Percentiles rank a stretch among this genome's conserved stretches.
Evolutionary conservation across 2,329 filamentous ascomycete genomes (phyloP).

Genomic region (Diplocarpon rosae): DNA sequence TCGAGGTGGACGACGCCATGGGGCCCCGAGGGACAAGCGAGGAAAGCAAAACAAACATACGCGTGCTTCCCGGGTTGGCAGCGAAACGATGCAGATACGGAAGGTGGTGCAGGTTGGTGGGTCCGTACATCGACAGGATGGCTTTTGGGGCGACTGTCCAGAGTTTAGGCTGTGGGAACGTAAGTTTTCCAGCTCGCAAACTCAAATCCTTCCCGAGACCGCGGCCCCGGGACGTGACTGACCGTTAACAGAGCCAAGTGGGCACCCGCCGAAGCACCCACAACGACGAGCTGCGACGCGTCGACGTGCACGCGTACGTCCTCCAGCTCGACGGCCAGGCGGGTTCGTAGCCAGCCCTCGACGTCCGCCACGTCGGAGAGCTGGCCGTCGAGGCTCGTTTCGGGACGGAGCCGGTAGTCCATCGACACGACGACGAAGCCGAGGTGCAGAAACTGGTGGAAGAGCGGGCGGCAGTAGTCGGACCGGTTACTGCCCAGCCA

Average conservation of each 20-base stretch:
- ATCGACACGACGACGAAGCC: constrained; percentile 14
- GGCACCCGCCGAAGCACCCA: constrained; percentile 13
- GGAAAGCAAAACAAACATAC: too few species aligned
- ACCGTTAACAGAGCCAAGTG: constrained; percentile 15
- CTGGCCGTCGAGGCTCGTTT: constrained; percentile 10
- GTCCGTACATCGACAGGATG: constrained; percentile 13
- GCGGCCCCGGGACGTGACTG: not conserved
- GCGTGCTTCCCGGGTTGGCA: too few species aligned
- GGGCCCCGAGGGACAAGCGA: too few species aligned
- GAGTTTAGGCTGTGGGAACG: constrained; percentile 10
- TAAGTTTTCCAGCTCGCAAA: not conserved
- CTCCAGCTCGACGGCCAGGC: constrained; percentile 4
- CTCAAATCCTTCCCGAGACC: not conserved
- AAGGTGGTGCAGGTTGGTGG: constrained; percentile 9
- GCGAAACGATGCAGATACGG: constrained; percentile 2
- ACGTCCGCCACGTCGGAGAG: constrained; percentile 13
- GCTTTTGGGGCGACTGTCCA: constrained; percentile 9
- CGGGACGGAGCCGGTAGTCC: constrained; percentile 16
- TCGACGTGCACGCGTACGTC: not conserved
- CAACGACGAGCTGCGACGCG: constrained; percentile 9
- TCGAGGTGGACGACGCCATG: too few species aligned
- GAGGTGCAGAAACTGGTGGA: constrained; percentile 9
- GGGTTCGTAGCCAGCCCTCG: constrained; percentile 12
- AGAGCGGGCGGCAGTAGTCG: constrained; percentile 13
- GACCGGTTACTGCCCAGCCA: constrained; percentile 12